Evolutionary conservation across 148 eudicot genomes (phyloP), one percentile per base, ranked within the genome.

Genomic region (Diospyros lotus): DNA sequence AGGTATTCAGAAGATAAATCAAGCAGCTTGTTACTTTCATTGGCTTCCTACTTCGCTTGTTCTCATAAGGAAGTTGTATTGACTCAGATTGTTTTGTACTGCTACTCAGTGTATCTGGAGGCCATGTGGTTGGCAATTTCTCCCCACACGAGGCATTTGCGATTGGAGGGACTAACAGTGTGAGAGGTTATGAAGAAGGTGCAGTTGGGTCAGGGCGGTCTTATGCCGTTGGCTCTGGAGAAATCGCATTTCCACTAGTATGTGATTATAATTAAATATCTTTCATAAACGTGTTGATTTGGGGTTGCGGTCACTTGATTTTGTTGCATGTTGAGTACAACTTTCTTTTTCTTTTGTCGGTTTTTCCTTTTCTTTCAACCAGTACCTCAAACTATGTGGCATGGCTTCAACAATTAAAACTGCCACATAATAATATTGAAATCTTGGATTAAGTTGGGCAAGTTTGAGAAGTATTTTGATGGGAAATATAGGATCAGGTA

Each of bases 81-180:
- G 61, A 46, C 61, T 68, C 43, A 7, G 7, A n/a, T 73, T 48
- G 18, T 9, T 18, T 67, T 3, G 60, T 51, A 48, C 50, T 66
- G 62, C 6, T 68, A 38, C 77, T 68, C 85, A 95, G 99, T 85
- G 74, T 93, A 74, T 91, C 94, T 66, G 99, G 99, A 28, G 99
- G 98, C 39, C 89, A 95, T 64, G 94, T 95, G 79, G 86, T 88
- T 65, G 99, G 99, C 46, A 95, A 93, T 76, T 95, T 95, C 73
- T 87, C 98, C 60, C 99, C 99, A 18, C 97, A 95, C 77, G 99
- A 95, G 89, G 99, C 97, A 81, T 95, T 95, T 87, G 88, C 91
- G 39, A 88, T 95, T 72, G 99, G 99, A 70, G 99, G 99, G 79
- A 95, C 99, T 54, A 95, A 95, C 79, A 95, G 99, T 75, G 98